These are phyloP conservation scores for Leucosporidium scottii DNA, from an alignment of 768 basidiomycete genomes.

Conservation along the genomic window DNA sequence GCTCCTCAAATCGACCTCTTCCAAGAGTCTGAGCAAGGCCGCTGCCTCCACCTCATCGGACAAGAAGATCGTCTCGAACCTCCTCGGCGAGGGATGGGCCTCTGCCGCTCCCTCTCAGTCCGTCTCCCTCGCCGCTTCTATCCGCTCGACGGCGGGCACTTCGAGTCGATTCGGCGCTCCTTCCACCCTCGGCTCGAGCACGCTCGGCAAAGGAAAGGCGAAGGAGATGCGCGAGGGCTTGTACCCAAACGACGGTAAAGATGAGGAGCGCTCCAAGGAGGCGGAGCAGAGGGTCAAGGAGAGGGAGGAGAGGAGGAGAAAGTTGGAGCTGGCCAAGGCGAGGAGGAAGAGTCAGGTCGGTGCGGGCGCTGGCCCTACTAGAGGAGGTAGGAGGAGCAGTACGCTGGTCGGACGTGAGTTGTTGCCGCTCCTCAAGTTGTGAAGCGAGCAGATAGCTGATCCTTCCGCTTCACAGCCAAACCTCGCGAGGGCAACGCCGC, in stretches of 20 bases:
- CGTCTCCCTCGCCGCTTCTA: slow-evolving; percentile 1
- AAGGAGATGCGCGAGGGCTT: slow-evolving; percentile 8
- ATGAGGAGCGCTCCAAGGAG: not conserved
- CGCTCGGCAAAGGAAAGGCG: not conserved
- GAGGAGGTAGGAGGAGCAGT: slow-evolving; percentile 8
- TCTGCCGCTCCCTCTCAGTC: not conserved
- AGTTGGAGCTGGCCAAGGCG: slow-evolving; percentile 29
- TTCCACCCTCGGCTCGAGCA: not conserved
- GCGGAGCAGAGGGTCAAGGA: not conserved
- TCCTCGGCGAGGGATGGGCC: slow-evolving; percentile 11
- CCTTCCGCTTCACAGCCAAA: not conserved
- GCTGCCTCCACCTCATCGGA: not conserved
- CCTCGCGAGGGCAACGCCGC: not conserved
- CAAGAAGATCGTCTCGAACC: slow-evolving; percentile 11
- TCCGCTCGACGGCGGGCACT: not conserved
- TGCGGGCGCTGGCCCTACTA: not conserved
- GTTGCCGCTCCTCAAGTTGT: too few relatives aligned
- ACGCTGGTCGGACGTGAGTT: slow-evolving; percentile 14
- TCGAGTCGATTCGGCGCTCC: too few relatives aligned
- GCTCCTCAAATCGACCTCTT: too few relatives aligned
- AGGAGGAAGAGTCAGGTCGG: slow-evolving; percentile 20
- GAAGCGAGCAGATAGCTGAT: not conserved
- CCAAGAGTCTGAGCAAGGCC: not conserved
- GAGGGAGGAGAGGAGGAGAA: slow-evolving; percentile 10
- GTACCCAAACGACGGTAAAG: not conserved